Conservation (phyloP, 305 asterid genomes). For the Solanum hybrid region DNA sequence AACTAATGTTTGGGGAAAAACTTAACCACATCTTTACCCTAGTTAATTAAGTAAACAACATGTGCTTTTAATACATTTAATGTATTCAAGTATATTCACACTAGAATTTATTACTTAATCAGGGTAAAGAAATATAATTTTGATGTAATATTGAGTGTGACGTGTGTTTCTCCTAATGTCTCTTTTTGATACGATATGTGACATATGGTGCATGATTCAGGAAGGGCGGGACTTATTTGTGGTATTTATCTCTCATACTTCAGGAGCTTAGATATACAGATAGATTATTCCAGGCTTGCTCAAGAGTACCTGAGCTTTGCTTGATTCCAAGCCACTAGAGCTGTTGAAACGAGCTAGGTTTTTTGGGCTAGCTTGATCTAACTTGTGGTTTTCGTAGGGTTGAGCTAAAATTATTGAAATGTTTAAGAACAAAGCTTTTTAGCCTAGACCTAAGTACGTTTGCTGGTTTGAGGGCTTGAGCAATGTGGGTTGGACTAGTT, state of each 20-base stretch:
- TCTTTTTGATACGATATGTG: not conserved
- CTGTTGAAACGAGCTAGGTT: not conserved
- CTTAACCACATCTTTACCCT: not conserved
- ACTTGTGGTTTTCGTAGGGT: not conserved
- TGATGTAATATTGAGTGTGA: not conserved
- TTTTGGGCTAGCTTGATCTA: not conserved
- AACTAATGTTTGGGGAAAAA: not conserved
- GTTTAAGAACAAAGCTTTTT: not conserved
- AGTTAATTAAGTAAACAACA: not conserved
- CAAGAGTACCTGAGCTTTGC: not conserved
- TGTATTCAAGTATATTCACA: not conserved
- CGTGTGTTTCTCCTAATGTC: not conserved
- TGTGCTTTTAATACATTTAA: not conserved
- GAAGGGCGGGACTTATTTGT: not conserved
- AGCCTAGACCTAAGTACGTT: not conserved
- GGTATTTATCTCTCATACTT: not conserved
- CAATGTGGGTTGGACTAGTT: not conserved
- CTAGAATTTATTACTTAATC: not conserved
- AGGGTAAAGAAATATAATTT: not conserved
- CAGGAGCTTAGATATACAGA: not conserved
- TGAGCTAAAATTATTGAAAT: not conserved
- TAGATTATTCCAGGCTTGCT: not conserved
- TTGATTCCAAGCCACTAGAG: not conserved
- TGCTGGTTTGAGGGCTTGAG: not conserved
- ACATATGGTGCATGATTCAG: not conserved